Base-by-base conservation (phyloP, 176 grass and related monocot genomes). In the Triticum monococcum region DNA sequence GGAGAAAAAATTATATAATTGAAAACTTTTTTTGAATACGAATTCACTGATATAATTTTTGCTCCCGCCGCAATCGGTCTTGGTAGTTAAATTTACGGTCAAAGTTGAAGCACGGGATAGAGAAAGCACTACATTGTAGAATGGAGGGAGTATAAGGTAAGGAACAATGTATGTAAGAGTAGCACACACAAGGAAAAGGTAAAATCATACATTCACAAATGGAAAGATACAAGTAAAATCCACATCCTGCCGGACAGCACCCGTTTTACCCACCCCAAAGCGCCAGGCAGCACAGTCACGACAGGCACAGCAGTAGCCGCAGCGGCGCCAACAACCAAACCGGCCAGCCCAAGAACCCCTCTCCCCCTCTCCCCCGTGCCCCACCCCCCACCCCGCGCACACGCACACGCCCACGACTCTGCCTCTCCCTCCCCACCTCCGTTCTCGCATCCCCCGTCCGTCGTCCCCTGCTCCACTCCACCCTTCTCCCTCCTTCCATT, bases 311-410 rank as follows among this genome's bases (percentile, higher is more conserved):
- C 52, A 14, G 62, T n/a, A 2, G 23, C 20, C 9, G 50, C 62
- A 25, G 69, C 3, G 48, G 66, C 65, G 48, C 79, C 79, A 78
- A 50, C 88, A 78, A 85, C 83, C 88, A 71, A 86, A 81, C 71
- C 79, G 43, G 72, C 72, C 72, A 75, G 50, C 43, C 43, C 13
- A 50, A 75, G 71, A 74, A 74, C 40, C 12, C 70, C 40, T 43
- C 40, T 13, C 6, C 14, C 28, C 3, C 25, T 2, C 37, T 14
- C 20, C 22, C 70, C 67, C 26, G n/a, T 14, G 10, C 22, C 70
- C 67, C 26, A 8, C 43, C 8, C 40, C n/a, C 57, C 13, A n/a
- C 23, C 36, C 78, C 1, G 66, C 48, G 12, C 82, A 33, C 76
- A 75, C 23, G 23, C 78, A 41, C 1, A 9, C 75, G 78, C 67